Conservation (phyloP, 192 early-diverging fungal species). For the Backusella luteola region DNA sequence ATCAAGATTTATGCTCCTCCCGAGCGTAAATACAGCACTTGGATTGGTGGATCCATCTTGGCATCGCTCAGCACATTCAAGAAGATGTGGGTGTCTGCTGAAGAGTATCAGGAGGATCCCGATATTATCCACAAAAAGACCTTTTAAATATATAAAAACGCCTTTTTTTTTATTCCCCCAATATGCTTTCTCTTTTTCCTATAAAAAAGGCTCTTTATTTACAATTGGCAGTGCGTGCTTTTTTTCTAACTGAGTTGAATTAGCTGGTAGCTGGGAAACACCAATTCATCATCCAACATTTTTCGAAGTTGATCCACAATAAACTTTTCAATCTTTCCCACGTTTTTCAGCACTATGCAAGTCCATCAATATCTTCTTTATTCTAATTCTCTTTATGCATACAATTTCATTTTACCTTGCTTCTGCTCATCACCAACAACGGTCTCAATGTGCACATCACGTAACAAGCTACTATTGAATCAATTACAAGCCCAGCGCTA, state of each 20-base stretch:
- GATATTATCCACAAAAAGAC: slow-evolving; percentile 87
- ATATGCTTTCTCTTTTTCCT: too few species aligned
- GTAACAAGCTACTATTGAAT: slow-evolving; percentile 41
- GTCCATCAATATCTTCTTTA: neutral
- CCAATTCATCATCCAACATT: slow-evolving; percentile 74
- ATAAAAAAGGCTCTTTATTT: too few species aligned
- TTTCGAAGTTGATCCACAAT: slow-evolving; percentile 75
- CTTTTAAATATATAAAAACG: slow-evolving; percentile 43
- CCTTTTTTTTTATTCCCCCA: neutral
- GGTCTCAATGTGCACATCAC: slow-evolving; percentile 61
- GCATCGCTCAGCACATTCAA: slow-evolving; percentile 97
- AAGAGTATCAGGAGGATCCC: slow-evolving; percentile 96
- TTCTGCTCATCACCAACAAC: slow-evolving; percentile 65
- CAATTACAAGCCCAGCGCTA: neutral
- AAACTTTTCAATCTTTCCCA: slow-evolving; percentile 79
- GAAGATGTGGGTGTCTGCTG: slow-evolving; percentile 99
- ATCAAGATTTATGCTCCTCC: slow-evolving; percentile 97
- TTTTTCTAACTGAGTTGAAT: neutral
- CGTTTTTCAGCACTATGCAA: slow-evolving; percentile 69
- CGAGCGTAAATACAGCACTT: slow-evolving; percentile 97
- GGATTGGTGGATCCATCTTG: slow-evolving; percentile 97
- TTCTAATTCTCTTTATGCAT: neutral
- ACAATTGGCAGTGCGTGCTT: neutral
- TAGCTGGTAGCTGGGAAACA: slow-evolving; percentile 70
- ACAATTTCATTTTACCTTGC: slow-evolving; percentile 48